phyloP scores from a whole-genome alignment of 139 green algal species.

The Protoeuglena noctilucae region DNA sequence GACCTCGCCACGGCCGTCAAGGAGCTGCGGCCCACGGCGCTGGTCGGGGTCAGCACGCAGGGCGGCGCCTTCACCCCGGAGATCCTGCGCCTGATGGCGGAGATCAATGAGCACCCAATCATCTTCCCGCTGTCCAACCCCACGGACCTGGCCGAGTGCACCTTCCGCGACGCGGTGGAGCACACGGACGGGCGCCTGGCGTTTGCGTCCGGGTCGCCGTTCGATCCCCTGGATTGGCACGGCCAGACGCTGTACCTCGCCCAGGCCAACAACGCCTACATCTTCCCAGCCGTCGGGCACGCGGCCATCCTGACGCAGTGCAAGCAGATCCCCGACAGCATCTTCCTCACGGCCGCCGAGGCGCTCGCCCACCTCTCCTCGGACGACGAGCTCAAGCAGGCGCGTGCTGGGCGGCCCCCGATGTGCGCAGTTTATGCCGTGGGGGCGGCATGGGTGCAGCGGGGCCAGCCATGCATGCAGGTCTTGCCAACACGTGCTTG shows the following conservation, averaged over 20 bases:
- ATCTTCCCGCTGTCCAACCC: slow-evolving; percentile 89
- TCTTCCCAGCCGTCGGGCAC: slow-evolving; percentile 24
- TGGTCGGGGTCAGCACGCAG: slow-evolving; percentile 31
- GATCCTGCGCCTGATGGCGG: slow-evolving; percentile 22
- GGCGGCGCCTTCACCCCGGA: slow-evolving; percentile 21
- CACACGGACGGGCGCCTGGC: slow-evolving; percentile 48
- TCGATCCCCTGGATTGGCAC: slow-evolving; percentile 24
- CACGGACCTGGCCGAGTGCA: slow-evolving; percentile 74
- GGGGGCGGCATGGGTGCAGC: slow-evolving; percentile 17
- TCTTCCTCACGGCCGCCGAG: slow-evolving; percentile 58
- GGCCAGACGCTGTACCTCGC: slow-evolving; percentile 10
- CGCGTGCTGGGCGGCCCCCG: background rate
- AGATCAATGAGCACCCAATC: slow-evolving; percentile 47
- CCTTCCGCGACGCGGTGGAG: slow-evolving; percentile 41
- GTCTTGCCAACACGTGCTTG: no score
- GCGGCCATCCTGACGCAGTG: slow-evolving; percentile 24
- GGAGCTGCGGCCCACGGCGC: slow-evolving; percentile 23
- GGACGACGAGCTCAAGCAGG: slow-evolving; percentile 5
- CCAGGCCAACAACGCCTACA: slow-evolving; percentile 28
- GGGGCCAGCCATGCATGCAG: no score
- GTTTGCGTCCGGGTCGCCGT: slow-evolving; percentile 73
- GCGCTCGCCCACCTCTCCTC: slow-evolving; percentile 27
- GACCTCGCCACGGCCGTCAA: slow-evolving; percentile 28
- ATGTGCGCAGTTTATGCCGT: background rate
- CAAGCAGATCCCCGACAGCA: slow-evolving; percentile 40